These are phyloP conservation scores for Candida succiphila DNA, from an alignment of 805 yeast genomes.

Conservation along the genomic window DNA sequence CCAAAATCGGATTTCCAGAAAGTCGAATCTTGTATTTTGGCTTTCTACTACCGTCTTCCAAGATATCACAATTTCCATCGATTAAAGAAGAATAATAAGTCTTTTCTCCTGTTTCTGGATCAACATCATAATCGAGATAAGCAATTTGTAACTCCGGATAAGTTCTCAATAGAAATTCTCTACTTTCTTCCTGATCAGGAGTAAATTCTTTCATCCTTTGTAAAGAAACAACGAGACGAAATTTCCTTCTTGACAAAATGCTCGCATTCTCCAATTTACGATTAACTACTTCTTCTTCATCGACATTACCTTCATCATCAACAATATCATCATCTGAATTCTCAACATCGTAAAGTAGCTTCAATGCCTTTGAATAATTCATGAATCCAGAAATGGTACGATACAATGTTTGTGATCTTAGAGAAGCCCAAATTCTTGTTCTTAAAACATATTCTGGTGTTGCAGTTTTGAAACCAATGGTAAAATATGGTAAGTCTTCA, in stretches of 20 bases:
- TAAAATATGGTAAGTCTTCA: constrained; percentile 52
- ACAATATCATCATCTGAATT: constrained; percentile 25
- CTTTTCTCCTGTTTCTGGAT: constrained; percentile 31
- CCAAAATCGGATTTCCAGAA: constrained; percentile 75
- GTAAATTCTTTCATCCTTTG: constrained; percentile 46
- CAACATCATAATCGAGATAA: constrained; percentile 44
- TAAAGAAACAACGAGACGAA: constrained; percentile 56
- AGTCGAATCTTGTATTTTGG: constrained; percentile 57
- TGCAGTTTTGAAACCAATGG: constrained; percentile 61
- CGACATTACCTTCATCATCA: constrained; percentile 24
- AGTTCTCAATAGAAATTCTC: constrained; percentile 49
- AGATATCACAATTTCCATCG: constrained; percentile 59
- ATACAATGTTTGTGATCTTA: constrained; percentile 72
- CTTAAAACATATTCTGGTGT: constrained; percentile 54
- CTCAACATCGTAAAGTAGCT: constrained; percentile 49
- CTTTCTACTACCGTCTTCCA: constrained; percentile 45
- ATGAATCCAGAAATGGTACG: constrained; percentile 77
- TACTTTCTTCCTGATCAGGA: constrained; percentile 48
- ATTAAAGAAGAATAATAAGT: constrained; percentile 54
- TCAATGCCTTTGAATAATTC: constrained; percentile 68
- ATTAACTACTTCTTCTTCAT: constrained; percentile 22
- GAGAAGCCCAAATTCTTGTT: constrained; percentile 81
- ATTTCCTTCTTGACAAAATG: constrained; percentile 50
- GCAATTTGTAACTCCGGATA: constrained; percentile 61
- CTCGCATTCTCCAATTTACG: constrained; percentile 34